A percentile compares a stretch with the other conserved stretches of the same genome.
These are phyloP conservation scores for Pseudopyrenochaeta lycopersici DNA, from an alignment of 2,329 filamentous ascomycete species.

Conservation along the genomic window DNA sequence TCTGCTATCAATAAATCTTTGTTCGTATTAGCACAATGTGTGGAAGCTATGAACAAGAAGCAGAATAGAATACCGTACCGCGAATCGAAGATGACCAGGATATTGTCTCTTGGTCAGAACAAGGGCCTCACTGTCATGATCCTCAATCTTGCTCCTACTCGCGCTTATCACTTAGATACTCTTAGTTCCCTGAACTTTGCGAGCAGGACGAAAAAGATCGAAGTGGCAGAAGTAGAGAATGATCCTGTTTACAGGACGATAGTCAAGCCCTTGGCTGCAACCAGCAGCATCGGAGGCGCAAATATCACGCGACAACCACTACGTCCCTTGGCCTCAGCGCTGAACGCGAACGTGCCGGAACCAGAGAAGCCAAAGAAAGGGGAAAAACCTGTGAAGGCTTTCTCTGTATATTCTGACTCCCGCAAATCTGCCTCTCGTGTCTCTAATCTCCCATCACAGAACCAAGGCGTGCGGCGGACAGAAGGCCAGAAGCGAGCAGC, in stretches of 20 bases:
- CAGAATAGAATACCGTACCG: constrained; percentile 84
- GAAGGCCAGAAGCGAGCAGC: constrained; percentile 57
- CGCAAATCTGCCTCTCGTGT: constrained; percentile 38
- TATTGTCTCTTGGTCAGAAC: constrained; percentile 91
- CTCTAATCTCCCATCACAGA: constrained; percentile 43
- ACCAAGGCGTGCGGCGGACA: constrained; percentile 43
- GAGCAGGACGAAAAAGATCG: constrained; percentile 94
- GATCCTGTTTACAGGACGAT: constrained; percentile 76
- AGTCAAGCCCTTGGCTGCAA: constrained; percentile 49
- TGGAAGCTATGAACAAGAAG: constrained; percentile 88
- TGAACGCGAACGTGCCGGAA: constrained; percentile 74
- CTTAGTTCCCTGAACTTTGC: constrained; percentile 94
- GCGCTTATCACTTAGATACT: constrained; percentile 92
- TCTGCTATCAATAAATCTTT: constrained; percentile 97
- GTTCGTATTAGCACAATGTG: constrained; percentile 93
- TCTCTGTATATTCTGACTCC: constrained; percentile 83
- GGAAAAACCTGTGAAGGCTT: constrained; percentile 81
- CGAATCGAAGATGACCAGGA: constrained; percentile 97
- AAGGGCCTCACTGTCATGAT: constrained; percentile 97
- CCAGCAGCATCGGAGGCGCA: constrained; percentile 44
- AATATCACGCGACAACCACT: constrained; percentile 75
- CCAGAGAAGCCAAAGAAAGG: constrained; percentile 60
- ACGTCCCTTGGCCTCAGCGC: constrained; percentile 76
- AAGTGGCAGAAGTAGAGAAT: constrained; percentile 94
- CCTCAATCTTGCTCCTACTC: constrained; percentile 88